Evolutionary conservation across 805 yeast genomes (phyloP).

Genomic region (Hanseniaspora clermontiae): DNA sequence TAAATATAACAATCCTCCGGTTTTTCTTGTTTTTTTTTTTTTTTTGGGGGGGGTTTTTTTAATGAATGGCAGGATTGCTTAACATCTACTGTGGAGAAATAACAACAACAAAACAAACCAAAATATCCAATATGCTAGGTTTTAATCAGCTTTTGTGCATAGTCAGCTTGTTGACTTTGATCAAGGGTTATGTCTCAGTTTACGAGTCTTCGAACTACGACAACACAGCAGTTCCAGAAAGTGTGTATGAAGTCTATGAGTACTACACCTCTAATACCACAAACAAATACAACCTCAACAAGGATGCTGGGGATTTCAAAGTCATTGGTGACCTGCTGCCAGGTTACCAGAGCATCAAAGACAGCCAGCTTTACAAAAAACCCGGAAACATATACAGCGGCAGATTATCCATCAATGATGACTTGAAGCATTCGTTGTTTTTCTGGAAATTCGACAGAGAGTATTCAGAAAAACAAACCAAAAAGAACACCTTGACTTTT

Average conservation of each 20-base stretch:
- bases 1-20: no score
- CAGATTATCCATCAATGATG: slow-evolving; percentile 44
- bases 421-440: slow-evolving; percentile 44
- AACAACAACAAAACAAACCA: no score
- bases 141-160: not conserved
- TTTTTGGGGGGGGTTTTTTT: no score
- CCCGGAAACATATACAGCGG: slow-evolving; percentile 45
- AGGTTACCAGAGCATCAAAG: slow-evolving; percentile 20
- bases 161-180: not conserved
- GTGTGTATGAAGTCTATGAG: not conserved
- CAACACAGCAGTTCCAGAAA: not conserved
- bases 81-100: no score
- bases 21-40: no score
- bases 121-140: not conserved
- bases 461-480: slow-evolving; percentile 17
- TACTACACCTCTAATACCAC: not conserved
- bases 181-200: not conserved
- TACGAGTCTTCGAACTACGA: slow-evolving; percentile 2
- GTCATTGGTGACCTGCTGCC: slow-evolving; percentile 24
- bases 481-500: slow-evolving; percentile 41
- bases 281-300: slow-evolving; percentile 4
- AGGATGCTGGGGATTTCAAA: slow-evolving; percentile 15
- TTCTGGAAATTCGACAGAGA: slow-evolving; percentile 53
- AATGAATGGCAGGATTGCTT: no score
- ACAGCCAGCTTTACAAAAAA: slow-evolving; percentile 29